These are phyloP conservation scores for Vigna trinervia DNA, from an alignment of 306 rosid species.

Conservation along the genomic window DNA sequence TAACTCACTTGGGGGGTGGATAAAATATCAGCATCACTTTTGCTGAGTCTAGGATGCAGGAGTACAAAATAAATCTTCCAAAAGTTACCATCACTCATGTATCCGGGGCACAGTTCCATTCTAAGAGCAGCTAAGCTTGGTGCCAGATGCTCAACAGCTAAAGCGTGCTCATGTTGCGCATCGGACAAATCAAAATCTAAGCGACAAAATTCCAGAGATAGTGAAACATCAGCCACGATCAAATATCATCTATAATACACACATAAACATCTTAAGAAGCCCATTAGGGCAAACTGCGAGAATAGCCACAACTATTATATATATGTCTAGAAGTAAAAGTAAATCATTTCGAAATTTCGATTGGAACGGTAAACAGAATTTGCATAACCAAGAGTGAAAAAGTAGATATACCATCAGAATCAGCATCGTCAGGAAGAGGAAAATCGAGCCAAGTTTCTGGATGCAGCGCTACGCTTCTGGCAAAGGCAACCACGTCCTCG, in stretches of 20 bases:
- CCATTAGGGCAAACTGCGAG: background rate
- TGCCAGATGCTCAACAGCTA: constrained; percentile 79
- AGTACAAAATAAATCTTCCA: constrained; percentile 92
- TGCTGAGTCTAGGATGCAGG: constrained; percentile 71
- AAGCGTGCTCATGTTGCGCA: constrained; percentile 87
- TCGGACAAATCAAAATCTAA: constrained; percentile 85
- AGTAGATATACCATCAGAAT: constrained; percentile 64
- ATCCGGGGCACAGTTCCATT: constrained; percentile 84
- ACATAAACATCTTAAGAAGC: background rate
- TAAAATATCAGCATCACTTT: constrained; percentile 66
- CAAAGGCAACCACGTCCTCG: constrained; percentile 78
- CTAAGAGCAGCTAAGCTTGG: constrained; percentile 82
- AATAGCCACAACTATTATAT: background rate
- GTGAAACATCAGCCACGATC: constrained; percentile 13
- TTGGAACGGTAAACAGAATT: background rate
- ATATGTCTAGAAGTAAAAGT: background rate
- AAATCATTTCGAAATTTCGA: background rate
- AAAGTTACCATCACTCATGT: constrained; percentile 80
- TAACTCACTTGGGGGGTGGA: constrained; percentile 79
- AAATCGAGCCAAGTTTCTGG: constrained; percentile 92
- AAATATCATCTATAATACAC: background rate
- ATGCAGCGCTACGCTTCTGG: constrained; percentile 72
- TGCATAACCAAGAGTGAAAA: background rate
- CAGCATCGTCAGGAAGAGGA: constrained; percentile 71
- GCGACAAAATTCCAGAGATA: background rate